Evolutionary conservation across 148 eudicot species (phyloP).

Genomic region (Arbutus unedo): DNA sequence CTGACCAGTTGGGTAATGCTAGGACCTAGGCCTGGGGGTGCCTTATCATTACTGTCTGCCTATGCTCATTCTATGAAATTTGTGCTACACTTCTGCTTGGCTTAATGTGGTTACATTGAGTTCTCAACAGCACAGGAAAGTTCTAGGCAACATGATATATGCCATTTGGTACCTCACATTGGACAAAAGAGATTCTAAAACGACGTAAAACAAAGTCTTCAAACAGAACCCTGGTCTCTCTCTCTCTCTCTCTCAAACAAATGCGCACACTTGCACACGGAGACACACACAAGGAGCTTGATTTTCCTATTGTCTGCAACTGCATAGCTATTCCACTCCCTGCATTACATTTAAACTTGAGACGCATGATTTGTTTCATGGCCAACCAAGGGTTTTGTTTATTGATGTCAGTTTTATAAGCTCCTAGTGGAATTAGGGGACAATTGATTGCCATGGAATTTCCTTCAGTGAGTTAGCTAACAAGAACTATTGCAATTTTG

Average conservation of each 20-base stretch:
- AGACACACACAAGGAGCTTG: neutral
- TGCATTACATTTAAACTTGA: neutral
- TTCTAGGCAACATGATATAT: neutral
- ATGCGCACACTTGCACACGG: neutral
- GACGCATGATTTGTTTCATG: neutral
- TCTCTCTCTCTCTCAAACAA: neutral
- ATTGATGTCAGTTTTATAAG: neutral
- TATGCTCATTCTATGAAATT: neutral
- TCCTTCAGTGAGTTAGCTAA: neutral
- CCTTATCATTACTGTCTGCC: neutral
- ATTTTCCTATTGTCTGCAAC: neutral
- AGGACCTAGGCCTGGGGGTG: neutral
- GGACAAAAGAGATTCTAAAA: neutral
- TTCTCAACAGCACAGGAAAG: neutral
- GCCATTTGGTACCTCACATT: neutral
- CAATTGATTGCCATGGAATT: neutral
- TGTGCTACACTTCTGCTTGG: neutral
- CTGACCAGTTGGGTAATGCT: neutral
- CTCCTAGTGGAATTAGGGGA: neutral
- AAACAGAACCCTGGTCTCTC: neutral
- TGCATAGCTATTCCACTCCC: neutral
- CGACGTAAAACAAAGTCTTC: neutral
- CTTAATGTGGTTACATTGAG: neutral
- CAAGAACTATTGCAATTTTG: neutral
- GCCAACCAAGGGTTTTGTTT: neutral